Conservation (phyloP, 2,329 filamentous ascomycete species). For the Ceratocystis cacaofunesta region DNA sequence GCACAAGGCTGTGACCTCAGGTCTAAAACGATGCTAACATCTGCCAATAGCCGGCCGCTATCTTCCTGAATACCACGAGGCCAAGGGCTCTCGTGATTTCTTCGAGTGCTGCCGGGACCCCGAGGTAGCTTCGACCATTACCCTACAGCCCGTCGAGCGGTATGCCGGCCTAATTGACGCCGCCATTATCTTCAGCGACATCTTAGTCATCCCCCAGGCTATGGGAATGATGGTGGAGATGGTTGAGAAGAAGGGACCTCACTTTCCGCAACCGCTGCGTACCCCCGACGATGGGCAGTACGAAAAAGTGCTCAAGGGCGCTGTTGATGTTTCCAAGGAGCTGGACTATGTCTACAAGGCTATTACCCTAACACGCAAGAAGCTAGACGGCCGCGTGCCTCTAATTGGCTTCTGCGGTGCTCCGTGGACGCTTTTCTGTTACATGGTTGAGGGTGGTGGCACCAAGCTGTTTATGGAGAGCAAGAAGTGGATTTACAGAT, state of each 20-base stretch:
- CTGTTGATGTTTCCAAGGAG: slow-evolving; percentile 73
- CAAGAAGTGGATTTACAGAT: slow-evolving; percentile 94
- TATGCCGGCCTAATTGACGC: slow-evolving; percentile 84
- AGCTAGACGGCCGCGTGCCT: slow-evolving; percentile 75
- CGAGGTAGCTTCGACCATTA: slow-evolving; percentile 83
- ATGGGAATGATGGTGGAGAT: slow-evolving; percentile 99
- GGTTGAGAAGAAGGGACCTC: slow-evolving; percentile 91
- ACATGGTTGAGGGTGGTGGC: slow-evolving; percentile 97
- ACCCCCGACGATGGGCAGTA: slow-evolving; percentile 76
- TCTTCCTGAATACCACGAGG: slow-evolving; percentile 93
- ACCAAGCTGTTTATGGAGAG: slow-evolving; percentile 87
- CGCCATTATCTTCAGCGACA: slow-evolving; percentile 97
- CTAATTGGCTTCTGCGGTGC: slow-evolving; percentile 94
- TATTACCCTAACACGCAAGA: slow-evolving; percentile 78
- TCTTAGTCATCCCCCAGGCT: slow-evolving; percentile 91
- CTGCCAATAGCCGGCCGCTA: slow-evolving; percentile 65
- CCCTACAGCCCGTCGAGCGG: slow-evolving; percentile 86
- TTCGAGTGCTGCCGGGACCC: slow-evolving; percentile 94
- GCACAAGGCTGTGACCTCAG: not conserved
- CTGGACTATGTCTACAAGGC: slow-evolving; percentile 92
- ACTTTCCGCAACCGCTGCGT: slow-evolving; percentile 74
- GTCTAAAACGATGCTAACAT: not conserved
- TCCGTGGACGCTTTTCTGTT: slow-evolving; percentile 92
- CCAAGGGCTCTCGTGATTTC: slow-evolving; percentile 81
- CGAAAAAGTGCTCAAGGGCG: slow-evolving; percentile 53